A percentile compares a stretch with the other conserved stretches of the same genome.
Conservation (phyloP, 2,329 filamentous ascomycete species). For the Parastagonospora avenae region DNA sequence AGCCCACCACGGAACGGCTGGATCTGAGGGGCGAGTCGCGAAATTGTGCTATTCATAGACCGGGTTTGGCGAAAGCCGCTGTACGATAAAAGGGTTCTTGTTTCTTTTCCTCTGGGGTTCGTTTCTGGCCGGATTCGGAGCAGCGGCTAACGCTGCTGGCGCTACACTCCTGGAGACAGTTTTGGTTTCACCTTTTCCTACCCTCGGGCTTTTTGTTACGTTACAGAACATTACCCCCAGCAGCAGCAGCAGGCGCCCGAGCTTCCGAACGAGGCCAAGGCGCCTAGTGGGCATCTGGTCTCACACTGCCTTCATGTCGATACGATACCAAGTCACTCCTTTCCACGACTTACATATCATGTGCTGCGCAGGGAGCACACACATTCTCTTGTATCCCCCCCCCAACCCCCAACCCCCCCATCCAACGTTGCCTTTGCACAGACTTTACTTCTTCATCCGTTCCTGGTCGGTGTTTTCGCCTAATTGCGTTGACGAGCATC, state of each 20-base stretch:
- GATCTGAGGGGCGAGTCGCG: slow-evolving; percentile 27
- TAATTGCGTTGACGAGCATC: neutral
- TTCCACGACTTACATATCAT: neutral
- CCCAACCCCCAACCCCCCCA: neutral
- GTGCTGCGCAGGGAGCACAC: slow-evolving; percentile 10
- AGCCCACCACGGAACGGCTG: slow-evolving; percentile 42
- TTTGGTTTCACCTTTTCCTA: slow-evolving; percentile 17
- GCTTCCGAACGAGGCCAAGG: neutral
- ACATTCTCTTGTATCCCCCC: slow-evolving; percentile 5
- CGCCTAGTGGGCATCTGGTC: neutral
- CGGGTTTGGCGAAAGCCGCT: slow-evolving; percentile 23
- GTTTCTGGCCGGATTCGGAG: neutral
- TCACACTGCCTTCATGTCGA: neutral
- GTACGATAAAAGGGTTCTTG: slow-evolving; percentile 19
- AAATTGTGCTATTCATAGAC: slow-evolving; percentile 19
- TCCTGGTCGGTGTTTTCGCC: neutral
- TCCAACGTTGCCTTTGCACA: neutral
- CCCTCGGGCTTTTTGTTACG: neutral
- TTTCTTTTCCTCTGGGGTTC: neutral
- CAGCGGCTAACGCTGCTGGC: neutral
- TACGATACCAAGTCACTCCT: slow-evolving; percentile 1
- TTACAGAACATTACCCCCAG: neutral
- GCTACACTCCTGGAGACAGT: slow-evolving; percentile 10
- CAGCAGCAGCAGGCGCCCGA: neutral
- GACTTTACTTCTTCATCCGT: slow-evolving; percentile 1